Percentiles rank a stretch among this genome's conserved stretches.
Evolutionary conservation across 306 rosid genomes (phyloP).

Genomic region (Trifolium pratense): DNA sequence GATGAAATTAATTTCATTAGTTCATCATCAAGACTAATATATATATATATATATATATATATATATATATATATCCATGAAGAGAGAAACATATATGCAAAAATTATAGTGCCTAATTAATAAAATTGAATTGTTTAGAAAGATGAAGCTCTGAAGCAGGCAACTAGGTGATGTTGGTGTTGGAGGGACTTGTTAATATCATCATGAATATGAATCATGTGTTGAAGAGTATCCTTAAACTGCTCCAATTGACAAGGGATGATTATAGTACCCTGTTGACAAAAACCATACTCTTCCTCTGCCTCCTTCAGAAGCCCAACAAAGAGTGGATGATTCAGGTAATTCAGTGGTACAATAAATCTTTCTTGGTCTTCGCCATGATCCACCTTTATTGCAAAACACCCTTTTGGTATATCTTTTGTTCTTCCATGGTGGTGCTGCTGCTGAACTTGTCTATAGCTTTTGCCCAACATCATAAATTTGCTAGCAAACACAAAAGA

Average conservation of each 20-base stretch:
- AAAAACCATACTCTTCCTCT: constrained; percentile 81
- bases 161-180: constrained; percentile 46
- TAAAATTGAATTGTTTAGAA: too few species aligned
- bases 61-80: too few species aligned
- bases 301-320: constrained; percentile 65
- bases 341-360: constrained; percentile 74
- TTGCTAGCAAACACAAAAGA: not conserved
- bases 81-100: not conserved
- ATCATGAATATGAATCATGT: constrained; percentile 57
- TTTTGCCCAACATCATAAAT: constrained; percentile 24
- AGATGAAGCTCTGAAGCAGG: constrained; percentile 40
- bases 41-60: too few species aligned
- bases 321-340: constrained; percentile 82
- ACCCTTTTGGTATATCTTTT: constrained; percentile 70
- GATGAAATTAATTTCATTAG: not conserved
- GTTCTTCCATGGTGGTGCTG: constrained; percentile 17
- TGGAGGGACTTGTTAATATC: constrained; percentile 40
- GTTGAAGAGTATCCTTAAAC: constrained; percentile 67
- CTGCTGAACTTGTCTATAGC: constrained; percentile 15
- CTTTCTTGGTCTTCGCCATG: constrained; percentile 64
- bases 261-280: constrained; percentile 69
- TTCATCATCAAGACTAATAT: not conserved
- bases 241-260: constrained; percentile 74
- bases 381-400: constrained; percentile 77
- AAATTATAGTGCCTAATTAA: too few species aligned